Conservation (phyloP, 2,329 filamentous ascomycete species). For the Fonsecaea pugnacius region DNA sequence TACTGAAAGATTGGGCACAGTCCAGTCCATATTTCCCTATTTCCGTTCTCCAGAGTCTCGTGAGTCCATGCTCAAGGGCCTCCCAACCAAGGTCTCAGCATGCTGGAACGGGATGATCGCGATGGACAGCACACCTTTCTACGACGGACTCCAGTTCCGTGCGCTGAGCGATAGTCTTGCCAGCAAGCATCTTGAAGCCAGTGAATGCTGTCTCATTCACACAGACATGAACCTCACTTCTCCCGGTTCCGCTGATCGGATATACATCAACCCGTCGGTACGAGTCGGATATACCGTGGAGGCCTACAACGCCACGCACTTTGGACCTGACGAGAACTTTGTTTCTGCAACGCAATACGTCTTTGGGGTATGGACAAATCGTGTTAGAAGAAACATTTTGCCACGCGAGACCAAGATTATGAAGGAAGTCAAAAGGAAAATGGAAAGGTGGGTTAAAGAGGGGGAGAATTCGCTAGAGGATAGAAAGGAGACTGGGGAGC, state of each 20-base stretch:
- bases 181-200: slow-evolving; percentile 64
- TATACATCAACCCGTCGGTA: slow-evolving; percentile 48
- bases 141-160: slow-evolving; percentile 63
- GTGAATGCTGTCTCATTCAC: slow-evolving; percentile 71
- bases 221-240: slow-evolving; percentile 41
- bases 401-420: slow-evolving; percentile 49
- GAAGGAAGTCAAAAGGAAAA: slow-evolving; percentile 46
- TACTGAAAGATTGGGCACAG: slow-evolving; percentile 64
- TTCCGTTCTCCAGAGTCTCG: slow-evolving; percentile 58
- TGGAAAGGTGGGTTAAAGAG: slow-evolving; percentile 35
- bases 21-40: slow-evolving; percentile 71
- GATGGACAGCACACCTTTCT: slow-evolving; percentile 60
- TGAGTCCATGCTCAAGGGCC: slow-evolving; percentile 57
- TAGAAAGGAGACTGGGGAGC: slow-evolving; percentile 51
- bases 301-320: slow-evolving; percentile 46
- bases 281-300: slow-evolving; percentile 46
- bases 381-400: slow-evolving; percentile 52
- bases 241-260: slow-evolving; percentile 40
- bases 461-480: slow-evolving; percentile 37
- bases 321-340: slow-evolving; percentile 46
- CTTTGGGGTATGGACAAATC: slow-evolving; percentile 63
- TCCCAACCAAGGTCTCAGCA: slow-evolving; percentile 62
- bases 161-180: slow-evolving; percentile 66
- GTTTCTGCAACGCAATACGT: slow-evolving; percentile 56
- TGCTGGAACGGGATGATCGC: slow-evolving; percentile 69